These are phyloP conservation scores for Acacia pycnantha DNA, from an alignment of 331 rosid genomes.

Conservation along the genomic window DNA sequence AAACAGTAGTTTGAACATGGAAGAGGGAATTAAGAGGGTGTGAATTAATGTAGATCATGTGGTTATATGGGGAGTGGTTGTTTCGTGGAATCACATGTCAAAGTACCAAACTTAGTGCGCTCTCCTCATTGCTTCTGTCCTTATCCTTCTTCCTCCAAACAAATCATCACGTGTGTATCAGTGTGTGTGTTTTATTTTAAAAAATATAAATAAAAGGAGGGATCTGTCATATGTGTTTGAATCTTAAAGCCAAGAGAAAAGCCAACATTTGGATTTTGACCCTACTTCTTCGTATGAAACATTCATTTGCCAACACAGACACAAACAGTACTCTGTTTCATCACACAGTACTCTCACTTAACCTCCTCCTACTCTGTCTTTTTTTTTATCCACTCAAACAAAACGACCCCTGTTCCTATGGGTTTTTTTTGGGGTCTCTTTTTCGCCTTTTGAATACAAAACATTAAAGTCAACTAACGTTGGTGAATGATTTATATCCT, in stretches of 20 bases:
- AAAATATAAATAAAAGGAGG: neutral
- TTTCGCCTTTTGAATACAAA: neutral
- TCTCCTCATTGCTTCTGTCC: conserved; percentile 24
- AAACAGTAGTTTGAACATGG: neutral
- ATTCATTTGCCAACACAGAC: neutral
- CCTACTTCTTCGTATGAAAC: neutral
- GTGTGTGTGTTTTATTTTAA: neutral
- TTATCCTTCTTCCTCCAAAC: conserved; percentile 36
- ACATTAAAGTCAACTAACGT: neutral
- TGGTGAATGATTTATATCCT: neutral
- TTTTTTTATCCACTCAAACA: neutral
- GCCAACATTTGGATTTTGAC: neutral
- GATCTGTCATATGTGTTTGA: conserved; percentile 27
- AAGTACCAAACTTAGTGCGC: conserved; percentile 29
- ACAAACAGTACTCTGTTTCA: neutral
- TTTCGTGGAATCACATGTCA: neutral
- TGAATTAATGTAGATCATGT: neutral
- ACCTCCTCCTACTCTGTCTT: neutral
- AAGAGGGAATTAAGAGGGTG: neutral
- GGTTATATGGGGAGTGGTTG: neutral
- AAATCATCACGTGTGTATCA: neutral
- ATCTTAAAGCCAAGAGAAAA: neutral
- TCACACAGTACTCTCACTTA: neutral
- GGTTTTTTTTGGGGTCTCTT: neutral
- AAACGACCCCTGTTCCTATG: neutral